These are phyloP conservation scores for Phaeosphaeriaceae sp. DNA, from an alignment of 2,329 filamentous ascomycete genomes.

Conservation along the genomic window DNA sequence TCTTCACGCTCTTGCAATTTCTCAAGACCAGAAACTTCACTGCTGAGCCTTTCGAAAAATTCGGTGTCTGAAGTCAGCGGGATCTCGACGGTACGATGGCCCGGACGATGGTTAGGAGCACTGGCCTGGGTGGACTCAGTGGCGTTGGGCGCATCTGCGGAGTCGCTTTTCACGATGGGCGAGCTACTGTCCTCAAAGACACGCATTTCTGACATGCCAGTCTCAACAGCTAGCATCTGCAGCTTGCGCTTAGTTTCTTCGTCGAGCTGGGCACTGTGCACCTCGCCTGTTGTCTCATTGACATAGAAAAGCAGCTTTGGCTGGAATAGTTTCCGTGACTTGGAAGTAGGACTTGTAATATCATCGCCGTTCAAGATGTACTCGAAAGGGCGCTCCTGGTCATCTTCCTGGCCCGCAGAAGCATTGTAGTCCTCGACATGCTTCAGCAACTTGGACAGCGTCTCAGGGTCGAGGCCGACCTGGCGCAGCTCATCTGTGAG, in stretches of 20 bases:
- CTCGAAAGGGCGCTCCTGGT: slow-evolving; percentile 44
- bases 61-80: slow-evolving; percentile 78
- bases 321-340: slow-evolving; percentile 55
- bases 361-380: slow-evolving; percentile 42
- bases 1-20: slow-evolving; percentile 73
- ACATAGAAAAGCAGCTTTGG: slow-evolving; percentile 76
- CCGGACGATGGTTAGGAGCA: slow-evolving; percentile 17
- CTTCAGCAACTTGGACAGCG: slow-evolving; percentile 70
- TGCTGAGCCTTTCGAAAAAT: slow-evolving; percentile 80
- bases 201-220: slow-evolving; percentile 51
- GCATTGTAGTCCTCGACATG: slow-evolving; percentile 49
- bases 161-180: neutral
- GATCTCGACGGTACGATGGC: slow-evolving; percentile 69
- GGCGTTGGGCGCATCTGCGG: neutral
- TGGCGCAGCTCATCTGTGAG: slow-evolving; percentile 74
- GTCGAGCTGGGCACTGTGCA: slow-evolving; percentile 73
- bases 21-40: slow-evolving; percentile 74
- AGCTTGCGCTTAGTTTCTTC: slow-evolving; percentile 71
- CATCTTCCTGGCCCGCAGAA: slow-evolving; percentile 28
- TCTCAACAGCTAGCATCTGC: slow-evolving; percentile 64
- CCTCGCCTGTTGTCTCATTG: slow-evolving; percentile 70
- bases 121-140: neutral
- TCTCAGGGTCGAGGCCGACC: slow-evolving; percentile 76
- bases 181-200: slow-evolving; percentile 38
- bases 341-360: slow-evolving; percentile 7